Conservation (phyloP, 495 filamentous ascomycete species). For the Haplographium delicatum region DNA sequence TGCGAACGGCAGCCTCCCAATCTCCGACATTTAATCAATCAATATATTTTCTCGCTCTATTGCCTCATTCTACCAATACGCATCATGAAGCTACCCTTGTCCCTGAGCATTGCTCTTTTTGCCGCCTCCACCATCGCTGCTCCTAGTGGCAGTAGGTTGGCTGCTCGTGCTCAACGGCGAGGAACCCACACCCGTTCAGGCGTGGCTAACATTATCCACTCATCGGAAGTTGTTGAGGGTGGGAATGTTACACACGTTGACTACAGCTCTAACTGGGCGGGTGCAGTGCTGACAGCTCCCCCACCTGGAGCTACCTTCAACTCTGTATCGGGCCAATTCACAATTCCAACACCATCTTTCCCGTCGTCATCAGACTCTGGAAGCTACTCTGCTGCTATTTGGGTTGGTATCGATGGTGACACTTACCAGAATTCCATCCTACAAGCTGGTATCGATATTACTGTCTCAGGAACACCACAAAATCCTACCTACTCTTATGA, state of each 20-base stretch:
- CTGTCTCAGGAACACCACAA: conserved; percentile 29
- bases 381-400: conserved; percentile 48
- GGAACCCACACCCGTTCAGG: background rate
- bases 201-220: background rate
- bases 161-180: background rate
- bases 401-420: conserved; percentile 59
- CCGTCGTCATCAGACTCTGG: conserved; percentile 30
- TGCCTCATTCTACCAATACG: too few relatives aligned
- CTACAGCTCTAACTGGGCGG: conserved; percentile 56
- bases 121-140: background rate
- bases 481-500: conserved; percentile 41
- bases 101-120: background rate
- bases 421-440: conserved; percentile 51
- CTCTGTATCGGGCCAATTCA: conserved; percentile 48
- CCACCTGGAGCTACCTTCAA: conserved; percentile 40
- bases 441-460: conserved; percentile 57
- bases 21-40: too few relatives aligned
- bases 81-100: background rate
- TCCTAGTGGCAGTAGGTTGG: background rate
- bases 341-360: conserved; percentile 42
- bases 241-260: background rate
- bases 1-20: too few relatives aligned
- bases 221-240: too few relatives aligned
- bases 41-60: too few relatives aligned
- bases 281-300: conserved; percentile 45